Percentiles rank a stretch among this genome's conserved stretches.
These are phyloP conservation scores for Chrysanthemum seticuspe DNA, from an alignment of 129 eudicot genomes.

Conservation along the genomic window DNA sequence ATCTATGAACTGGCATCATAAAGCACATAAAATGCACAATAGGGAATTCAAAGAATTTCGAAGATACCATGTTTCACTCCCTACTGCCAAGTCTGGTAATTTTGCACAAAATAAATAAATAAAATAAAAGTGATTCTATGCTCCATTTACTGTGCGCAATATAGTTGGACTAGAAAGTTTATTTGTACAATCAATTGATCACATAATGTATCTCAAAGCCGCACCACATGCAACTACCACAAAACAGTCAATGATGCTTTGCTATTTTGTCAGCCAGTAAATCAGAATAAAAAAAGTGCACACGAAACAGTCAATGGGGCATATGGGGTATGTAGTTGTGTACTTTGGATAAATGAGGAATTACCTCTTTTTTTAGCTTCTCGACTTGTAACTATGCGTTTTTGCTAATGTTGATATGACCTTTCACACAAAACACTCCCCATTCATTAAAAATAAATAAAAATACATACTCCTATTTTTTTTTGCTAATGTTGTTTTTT, in stretches of 20 bases:
- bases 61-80: not conserved
- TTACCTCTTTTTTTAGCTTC: too few relatives aligned
- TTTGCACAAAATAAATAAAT: too few relatives aligned
- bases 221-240: conserved; percentile 23
- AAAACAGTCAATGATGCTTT: conserved; percentile 19
- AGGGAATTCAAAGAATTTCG: conserved; percentile 1
- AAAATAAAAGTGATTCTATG: conserved; percentile 2
- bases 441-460: too few relatives aligned
- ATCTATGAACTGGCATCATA: not conserved
- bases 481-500: too few relatives aligned
- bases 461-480: too few relatives aligned
- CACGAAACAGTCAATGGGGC: too few relatives aligned
- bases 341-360: too few relatives aligned
- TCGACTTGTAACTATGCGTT: too few relatives aligned
- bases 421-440: too few relatives aligned
- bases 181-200: conserved; percentile 12
- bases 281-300: conserved; percentile 85
- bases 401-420: too few relatives aligned
- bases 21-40: conserved; percentile 14
- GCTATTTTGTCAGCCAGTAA: conserved; percentile 85
- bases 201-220: conserved; percentile 27
- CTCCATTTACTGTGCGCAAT: conserved; percentile 10
- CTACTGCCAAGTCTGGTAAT: conserved; percentile 17
- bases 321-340: too few relatives aligned
- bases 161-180: conserved; percentile 10